Percentiles rank a stretch among this genome's conserved stretches.
These are phyloP conservation scores for Musa beccarii DNA, from an alignment of 176 grass and related monocot species.

Conservation along the genomic window DNA sequence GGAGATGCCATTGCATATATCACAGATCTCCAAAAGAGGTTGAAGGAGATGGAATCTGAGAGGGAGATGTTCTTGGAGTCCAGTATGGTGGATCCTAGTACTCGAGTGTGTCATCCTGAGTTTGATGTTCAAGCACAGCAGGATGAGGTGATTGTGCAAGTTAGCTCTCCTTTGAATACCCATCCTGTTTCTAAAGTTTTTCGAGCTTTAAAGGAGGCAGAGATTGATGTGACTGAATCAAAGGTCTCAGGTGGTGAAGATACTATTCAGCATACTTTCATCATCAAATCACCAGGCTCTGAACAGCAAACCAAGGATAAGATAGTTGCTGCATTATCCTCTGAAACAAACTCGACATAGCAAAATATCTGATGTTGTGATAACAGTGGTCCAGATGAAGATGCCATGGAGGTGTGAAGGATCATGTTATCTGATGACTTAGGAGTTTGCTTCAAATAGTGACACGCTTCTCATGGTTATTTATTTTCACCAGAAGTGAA, in stretches of 20 bases:
- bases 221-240: slow-evolving; percentile 47
- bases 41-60: slow-evolving; percentile 90
- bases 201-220: slow-evolving; percentile 69
- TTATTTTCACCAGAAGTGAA: not conserved
- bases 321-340: slow-evolving; percentile 53
- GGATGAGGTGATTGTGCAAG: slow-evolving; percentile 65
- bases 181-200: slow-evolving; percentile 65
- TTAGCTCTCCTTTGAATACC: slow-evolving; percentile 52
- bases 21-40: slow-evolving; percentile 87
- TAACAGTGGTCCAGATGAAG: not conserved
- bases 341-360: slow-evolving; percentile 27
- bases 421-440: not conserved
- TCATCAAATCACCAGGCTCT: slow-evolving; percentile 63
- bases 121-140: slow-evolving; percentile 71
- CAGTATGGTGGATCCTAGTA: slow-evolving; percentile 28
- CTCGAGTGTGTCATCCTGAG: slow-evolving; percentile 31
- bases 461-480: not conserved
- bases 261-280: slow-evolving; percentile 44
- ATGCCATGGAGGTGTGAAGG: not conserved
- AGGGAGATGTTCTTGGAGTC: slow-evolving; percentile 43
- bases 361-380: not conserved
- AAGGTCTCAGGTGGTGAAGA: slow-evolving; percentile 32
- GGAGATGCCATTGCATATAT: slow-evolving; percentile 77
- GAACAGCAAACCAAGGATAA: slow-evolving; percentile 84
- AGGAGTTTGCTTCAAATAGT: not conserved